Conservation (phyloP, 164 flowering plant species). For the Umbellularia californica region DNA sequence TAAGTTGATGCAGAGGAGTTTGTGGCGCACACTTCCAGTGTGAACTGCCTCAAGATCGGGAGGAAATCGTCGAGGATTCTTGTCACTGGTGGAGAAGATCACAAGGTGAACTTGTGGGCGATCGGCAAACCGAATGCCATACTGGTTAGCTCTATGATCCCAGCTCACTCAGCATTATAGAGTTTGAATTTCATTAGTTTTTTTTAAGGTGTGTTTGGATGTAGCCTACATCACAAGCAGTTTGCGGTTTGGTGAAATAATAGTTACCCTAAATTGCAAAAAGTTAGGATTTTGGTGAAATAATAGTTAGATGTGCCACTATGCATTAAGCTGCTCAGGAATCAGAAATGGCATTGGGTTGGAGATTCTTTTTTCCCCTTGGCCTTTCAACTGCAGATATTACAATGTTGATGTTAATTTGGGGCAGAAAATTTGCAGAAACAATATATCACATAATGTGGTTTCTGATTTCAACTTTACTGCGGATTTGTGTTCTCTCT, state of each 20-base stretch:
- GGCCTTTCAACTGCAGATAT: neutral
- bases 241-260: neutral
- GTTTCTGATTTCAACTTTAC: neutral
- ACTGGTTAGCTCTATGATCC: slow-evolving; percentile 29
- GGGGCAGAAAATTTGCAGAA: neutral
- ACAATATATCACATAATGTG: neutral
- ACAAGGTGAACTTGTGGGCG: slow-evolving; percentile 96
- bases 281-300: neutral
- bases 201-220: neutral
- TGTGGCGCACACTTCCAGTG: slow-evolving; percentile 85
- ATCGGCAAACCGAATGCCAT: slow-evolving; percentile 95
- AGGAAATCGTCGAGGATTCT: slow-evolving; percentile 91
- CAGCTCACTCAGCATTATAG: neutral
- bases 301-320: neutral
- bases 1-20: slow-evolving; percentile 66
- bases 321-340: neutral
- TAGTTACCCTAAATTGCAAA: no score
- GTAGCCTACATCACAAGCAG: neutral
- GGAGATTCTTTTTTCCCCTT: neutral
- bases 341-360: neutral
- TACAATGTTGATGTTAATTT: no score
- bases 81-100: slow-evolving; percentile 98
- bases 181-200: neutral
- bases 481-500: neutral
- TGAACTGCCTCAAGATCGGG: slow-evolving; percentile 94